Percentiles rank a stretch among this genome's conserved stretches.
Evolutionary conservation across 148 eudicot genomes (phyloP).

Genomic region (Camellia japonica): DNA sequence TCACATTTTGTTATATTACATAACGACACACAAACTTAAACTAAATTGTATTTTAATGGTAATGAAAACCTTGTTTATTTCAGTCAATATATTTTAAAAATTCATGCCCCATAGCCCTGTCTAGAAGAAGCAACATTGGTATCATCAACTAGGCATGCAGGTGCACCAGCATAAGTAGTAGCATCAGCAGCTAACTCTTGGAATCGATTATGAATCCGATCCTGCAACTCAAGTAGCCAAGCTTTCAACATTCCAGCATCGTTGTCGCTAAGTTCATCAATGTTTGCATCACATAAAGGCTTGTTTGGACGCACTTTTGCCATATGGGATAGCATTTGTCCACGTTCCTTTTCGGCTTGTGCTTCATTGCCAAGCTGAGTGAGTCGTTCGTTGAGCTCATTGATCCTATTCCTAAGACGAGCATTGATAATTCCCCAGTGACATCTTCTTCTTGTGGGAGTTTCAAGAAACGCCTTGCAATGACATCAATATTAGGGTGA

Average conservation of each 20-base stretch:
- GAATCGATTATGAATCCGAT: neutral
- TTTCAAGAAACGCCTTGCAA: neutral
- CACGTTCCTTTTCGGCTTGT: neutral
- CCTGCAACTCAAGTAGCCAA: neutral
- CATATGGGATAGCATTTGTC: neutral
- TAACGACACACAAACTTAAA: too few species aligned
- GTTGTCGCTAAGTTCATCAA: neutral
- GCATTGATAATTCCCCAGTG: neutral
- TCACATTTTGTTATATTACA: too few species aligned
- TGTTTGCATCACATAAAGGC: neutral
- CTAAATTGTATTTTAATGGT: too few species aligned
- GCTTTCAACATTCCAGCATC: neutral
- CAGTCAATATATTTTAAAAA: neutral
- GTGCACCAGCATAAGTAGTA: too few species aligned
- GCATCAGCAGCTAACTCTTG: neutral
- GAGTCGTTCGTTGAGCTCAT: conserved; percentile 6
- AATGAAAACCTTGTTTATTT: neutral
- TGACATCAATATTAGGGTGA: conserved; percentile 19
- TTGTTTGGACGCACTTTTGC: neutral
- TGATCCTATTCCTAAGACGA: neutral
- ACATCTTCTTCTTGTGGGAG: neutral
- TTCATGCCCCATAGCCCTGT: neutral
- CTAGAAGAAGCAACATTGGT: neutral
- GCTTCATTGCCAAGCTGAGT: too few species aligned
- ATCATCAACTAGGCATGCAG: neutral